Conservation (phyloP, 1,284 basidiomycete species). For the Heliocybe sulcata region DNA sequence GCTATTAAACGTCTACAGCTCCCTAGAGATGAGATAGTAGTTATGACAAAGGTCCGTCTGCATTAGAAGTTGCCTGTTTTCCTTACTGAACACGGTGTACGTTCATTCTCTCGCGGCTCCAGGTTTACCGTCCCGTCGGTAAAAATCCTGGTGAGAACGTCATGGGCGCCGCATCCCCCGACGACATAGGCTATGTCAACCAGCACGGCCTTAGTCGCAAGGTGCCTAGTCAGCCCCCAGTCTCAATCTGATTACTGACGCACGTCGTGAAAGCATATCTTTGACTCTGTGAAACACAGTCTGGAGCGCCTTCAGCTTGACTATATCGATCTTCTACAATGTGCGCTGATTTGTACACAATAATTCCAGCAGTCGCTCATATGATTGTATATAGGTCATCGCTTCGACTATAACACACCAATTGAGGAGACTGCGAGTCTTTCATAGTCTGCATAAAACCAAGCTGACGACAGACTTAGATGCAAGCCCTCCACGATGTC, state of each 20-base stretch:
- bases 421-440: conserved; percentile 27
- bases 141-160: neutral
- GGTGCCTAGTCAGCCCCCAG: conserved; percentile 19
- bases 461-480: conserved; percentile 16
- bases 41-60: conserved; percentile 45
- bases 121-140: conserved; percentile 7
- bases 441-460: neutral
- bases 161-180: neutral
- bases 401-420: conserved; percentile 48
- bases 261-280: conserved; percentile 48
- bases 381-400: conserved; percentile 28
- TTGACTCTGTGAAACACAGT: conserved; percentile 61
- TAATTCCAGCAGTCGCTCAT: neutral
- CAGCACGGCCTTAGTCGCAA: conserved; percentile 27
- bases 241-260: neutral
- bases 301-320: conserved; percentile 61
- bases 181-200: conserved; percentile 22
- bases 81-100: conserved; percentile 15
- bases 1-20: conserved; percentile 33
- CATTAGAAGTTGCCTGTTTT: conserved; percentile 11
- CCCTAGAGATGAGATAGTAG: conserved; percentile 47
- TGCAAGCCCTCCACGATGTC: conserved; percentile 28
- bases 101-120: neutral
- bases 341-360: conserved; percentile 11
- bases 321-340: conserved; percentile 65